phyloP scores from a whole-genome alignment of 352 stramenopile species.

The Phytophthora europaea region DNA sequence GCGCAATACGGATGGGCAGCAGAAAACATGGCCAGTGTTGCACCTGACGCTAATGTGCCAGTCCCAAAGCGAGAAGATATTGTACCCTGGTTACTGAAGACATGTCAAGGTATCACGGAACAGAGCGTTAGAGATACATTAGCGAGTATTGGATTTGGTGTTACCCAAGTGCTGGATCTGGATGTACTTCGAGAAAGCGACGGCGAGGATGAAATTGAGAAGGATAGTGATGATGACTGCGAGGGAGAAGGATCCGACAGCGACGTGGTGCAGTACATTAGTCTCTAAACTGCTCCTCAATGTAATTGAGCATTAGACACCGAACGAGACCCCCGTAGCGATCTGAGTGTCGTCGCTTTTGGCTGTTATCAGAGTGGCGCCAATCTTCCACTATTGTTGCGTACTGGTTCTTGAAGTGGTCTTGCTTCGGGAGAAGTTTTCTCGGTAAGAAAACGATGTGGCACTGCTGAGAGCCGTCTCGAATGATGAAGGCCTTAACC shows the following conservation, averaged over 20 bases:
- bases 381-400: conserved; percentile 2
- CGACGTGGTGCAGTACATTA: background rate
- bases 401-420: conserved; percentile 2
- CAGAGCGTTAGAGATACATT: conserved; percentile 7
- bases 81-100: background rate
- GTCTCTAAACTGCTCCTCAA: conserved; percentile 13
- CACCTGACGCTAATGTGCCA: background rate
- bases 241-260: too few species aligned
- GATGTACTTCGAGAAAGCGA: background rate
- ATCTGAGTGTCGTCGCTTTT: conserved; percentile 8
- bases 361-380: background rate
- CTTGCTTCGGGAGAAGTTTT: too few species aligned
- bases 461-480: background rate
- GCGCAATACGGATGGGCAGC: conserved; percentile 10
- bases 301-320: background rate
- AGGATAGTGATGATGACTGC: background rate
- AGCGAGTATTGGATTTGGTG: background rate
- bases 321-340: background rate
- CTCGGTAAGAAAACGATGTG: background rate
- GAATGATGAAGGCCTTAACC: background rate
- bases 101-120: background rate
- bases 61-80: conserved; percentile 11
- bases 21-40: background rate
- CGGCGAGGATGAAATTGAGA: background rate
- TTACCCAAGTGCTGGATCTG: background rate